phyloP scores from a whole-genome alignment of 2,329 filamentous ascomycete species.

The Microsporum canis region DNA sequence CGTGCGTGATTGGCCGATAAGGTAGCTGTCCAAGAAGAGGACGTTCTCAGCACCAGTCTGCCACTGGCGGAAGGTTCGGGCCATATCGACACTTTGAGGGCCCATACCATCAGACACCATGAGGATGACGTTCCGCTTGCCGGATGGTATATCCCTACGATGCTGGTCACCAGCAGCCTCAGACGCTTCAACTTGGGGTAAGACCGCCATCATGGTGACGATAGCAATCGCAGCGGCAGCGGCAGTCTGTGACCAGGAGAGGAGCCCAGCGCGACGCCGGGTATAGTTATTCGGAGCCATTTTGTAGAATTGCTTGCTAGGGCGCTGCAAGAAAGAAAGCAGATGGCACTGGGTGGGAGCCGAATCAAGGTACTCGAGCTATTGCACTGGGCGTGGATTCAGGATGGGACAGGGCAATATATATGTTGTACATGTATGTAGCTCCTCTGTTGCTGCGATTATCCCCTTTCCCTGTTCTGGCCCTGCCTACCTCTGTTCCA shows the following conservation, averaged over 20 bases:
- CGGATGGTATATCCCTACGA: slow-evolving; percentile 35
- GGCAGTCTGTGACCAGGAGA: slow-evolving; percentile 74
- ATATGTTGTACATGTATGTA: background rate
- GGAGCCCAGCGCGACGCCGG: slow-evolving; percentile 64
- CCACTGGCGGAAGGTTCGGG: slow-evolving; percentile 73
- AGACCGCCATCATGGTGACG: slow-evolving; percentile 46
- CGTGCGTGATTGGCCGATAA: slow-evolving; percentile 83
- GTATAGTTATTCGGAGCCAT: slow-evolving; percentile 28
- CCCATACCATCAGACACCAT: slow-evolving; percentile 99
- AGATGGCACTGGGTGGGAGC: background rate
- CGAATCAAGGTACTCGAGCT: background rate
- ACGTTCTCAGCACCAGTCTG: slow-evolving; percentile 62
- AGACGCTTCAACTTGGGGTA: slow-evolving; percentile 48
- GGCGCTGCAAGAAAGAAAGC: background rate
- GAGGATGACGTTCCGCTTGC: slow-evolving; percentile 90
- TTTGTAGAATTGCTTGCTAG: background rate
- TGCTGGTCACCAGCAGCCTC: slow-evolving; percentile 21
- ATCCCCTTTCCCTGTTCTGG: background rate
- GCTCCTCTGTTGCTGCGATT: background rate
- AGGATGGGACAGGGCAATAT: background rate
- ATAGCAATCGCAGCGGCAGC: slow-evolving; percentile 69
- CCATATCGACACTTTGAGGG: slow-evolving; percentile 76
- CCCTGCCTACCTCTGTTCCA: background rate
- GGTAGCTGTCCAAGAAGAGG: slow-evolving; percentile 71
- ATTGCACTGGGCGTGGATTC: too few species aligned